Evolutionary conservation across 805 yeast genomes (phyloP), one percentile per base, ranked within the genome.

Genomic region (Candida loeiensis): DNA sequence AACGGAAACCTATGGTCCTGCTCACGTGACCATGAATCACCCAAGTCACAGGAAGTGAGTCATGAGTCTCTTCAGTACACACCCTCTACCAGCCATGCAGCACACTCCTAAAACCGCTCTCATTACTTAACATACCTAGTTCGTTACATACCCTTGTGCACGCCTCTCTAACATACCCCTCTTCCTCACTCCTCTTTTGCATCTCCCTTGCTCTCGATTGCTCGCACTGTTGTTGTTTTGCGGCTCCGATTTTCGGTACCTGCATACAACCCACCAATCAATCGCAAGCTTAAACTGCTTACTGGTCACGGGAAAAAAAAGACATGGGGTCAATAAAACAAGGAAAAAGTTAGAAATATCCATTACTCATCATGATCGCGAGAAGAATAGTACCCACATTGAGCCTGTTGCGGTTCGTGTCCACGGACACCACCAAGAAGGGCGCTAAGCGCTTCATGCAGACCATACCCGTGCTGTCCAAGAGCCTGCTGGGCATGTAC

Each of bases 381-480:
- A 37, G 40, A 24, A 44, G 47, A 44, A 18, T 40, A n/a, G n/a
- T 37, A 24, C 37, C 21, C 3, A 30, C 19, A 21, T 16, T 46
- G 16, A 14, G 39, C 7, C 27, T 29, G 24, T 18, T 41, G 17
- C 46, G 58, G 30, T 49, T 36, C 33, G 45, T 48, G 14, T 55
- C 61, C 7, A 55, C 54, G 16, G 58, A 53, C 35, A 33, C 44
- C 15, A 35, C 43, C 34, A 49, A 52, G 37, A 54, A 50, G 20
- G 56, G 53, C 7, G 47, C 60, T 25, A 60, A 53, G 41, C 46
- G 70, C 42, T 63, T 54, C 45, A 61, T 64, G 49, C 69, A 63
- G 45, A 64, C 70, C 3, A 60, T 61, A 24, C 63, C 66, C 4
- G 45, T 51, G 2, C 41, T 59, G 6, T 45, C 47, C 4, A 53